These are phyloP conservation scores for Paramecium sexaurelia DNA, from an alignment of 73 alveolate genomes.

Conservation along the genomic window DNA sequence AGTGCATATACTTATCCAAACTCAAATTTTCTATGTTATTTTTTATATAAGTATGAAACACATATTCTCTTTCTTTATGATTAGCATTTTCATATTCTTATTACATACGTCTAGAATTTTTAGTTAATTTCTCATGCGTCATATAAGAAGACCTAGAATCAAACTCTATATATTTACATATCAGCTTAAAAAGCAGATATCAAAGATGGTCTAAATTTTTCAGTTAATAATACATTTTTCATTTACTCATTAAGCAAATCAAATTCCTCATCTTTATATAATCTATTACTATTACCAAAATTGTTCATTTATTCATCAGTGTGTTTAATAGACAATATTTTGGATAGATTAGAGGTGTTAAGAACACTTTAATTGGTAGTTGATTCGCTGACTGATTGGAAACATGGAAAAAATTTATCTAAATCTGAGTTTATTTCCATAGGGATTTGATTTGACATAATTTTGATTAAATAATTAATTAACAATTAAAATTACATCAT, in stretches of 20 bases:
- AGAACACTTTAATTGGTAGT: background rate
- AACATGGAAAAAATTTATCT: background rate
- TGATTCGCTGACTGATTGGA: background rate
- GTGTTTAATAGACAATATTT: background rate
- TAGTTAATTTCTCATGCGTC: background rate
- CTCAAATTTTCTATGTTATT: constrained; percentile 4
- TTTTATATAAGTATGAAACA: background rate
- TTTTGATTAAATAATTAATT: background rate
- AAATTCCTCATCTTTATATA: background rate
- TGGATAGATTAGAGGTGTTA: background rate
- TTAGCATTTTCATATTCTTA: constrained; percentile 34
- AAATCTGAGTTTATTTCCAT: background rate
- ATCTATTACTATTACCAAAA: background rate
- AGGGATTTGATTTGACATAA: background rate
- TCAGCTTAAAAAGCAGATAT: constrained; percentile 20
- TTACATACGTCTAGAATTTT: constrained; percentile 50
- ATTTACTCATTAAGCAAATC: background rate
- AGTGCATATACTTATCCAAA: constrained; percentile 61
- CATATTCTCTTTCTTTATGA: background rate
- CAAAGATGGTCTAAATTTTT: background rate
- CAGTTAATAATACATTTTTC: background rate
- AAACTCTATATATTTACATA: background rate
- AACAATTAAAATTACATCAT: no score
- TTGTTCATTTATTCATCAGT: background rate
- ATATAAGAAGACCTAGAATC: background rate